Percentiles rank a stretch among this genome's conserved stretches.
Evolutionary conservation across 345 rosid genomes (phyloP).

Genomic region (sweet orange (Citrus sinensis)): DVS_A1.0 CM039162.1:6374501-6375000

Average conservation of each 20-base stretch:
- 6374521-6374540: conserved; percentile 45
- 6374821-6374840: not conserved
- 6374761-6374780: conserved; percentile 80
- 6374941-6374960: conserved; percentile 79
- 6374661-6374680: conserved; percentile 89
- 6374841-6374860: not conserved
- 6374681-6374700: conserved; percentile 72
- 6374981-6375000: conserved; percentile 63
- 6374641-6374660: conserved; percentile 82
- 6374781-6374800: conserved; percentile 48
- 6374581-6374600: conserved; percentile 68
- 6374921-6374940: conserved; percentile 46
- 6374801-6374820: not conserved
- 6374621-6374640: conserved; percentile 71
- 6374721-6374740: conserved; percentile 79
- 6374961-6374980: conserved; percentile 87
- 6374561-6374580: conserved; percentile 68
- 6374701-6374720: conserved; percentile 85
- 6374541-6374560: conserved; percentile 60
- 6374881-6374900: not conserved
- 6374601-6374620: conserved; percentile 66
- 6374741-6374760: conserved; percentile 89
- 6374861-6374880: not conserved
- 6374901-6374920: not conserved
- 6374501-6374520: conserved; percentile 45